phyloP scores from a whole-genome alignment of 129 eudicot species.

The Silybum marianum region DNA sequence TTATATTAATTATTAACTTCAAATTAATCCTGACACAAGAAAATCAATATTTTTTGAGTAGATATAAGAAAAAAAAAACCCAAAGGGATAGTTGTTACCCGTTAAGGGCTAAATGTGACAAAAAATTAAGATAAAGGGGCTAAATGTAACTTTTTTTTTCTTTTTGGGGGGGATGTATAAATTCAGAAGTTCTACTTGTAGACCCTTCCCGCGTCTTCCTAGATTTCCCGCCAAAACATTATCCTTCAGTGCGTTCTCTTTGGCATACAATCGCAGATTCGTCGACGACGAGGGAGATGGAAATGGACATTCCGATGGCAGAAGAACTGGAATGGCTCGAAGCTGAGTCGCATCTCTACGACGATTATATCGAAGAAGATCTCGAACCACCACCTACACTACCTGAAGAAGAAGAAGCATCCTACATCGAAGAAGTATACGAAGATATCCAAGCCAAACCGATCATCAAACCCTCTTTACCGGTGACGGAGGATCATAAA shows the following conservation, averaged over 20 bases:
- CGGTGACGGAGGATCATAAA: constrained; percentile 24
- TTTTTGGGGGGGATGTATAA: not conserved
- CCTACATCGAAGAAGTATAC: constrained; percentile 9
- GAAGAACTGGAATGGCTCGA: constrained; percentile 91
- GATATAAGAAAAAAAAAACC: no score
- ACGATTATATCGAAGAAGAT: constrained; percentile 47
- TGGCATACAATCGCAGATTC: constrained; percentile 19
- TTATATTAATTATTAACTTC: no score
- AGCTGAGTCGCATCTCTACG: constrained; percentile 51
- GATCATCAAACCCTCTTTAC: constrained; percentile 22
- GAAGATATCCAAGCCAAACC: constrained; percentile 23
- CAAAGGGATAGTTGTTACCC: not conserved
- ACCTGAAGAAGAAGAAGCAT: constrained; percentile 24
- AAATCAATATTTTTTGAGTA: no score
- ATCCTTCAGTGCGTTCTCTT: not conserved
- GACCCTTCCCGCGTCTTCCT: constrained; percentile 25
- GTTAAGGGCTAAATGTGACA: not conserved
- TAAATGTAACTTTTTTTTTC: not conserved
- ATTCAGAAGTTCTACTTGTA: not conserved
- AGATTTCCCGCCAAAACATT: constrained; percentile 38
- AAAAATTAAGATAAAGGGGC: not conserved
- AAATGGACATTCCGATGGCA: constrained; percentile 64
- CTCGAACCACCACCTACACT: constrained; percentile 30
- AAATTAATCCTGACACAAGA: no score
- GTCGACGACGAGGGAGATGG: constrained; percentile 23